A percentile compares a stretch with the other conserved stretches of the same genome.
These are phyloP conservation scores for Ogataea nonfermentans DNA, from an alignment of 805 yeast species.

Conservation along the genomic window DNA sequence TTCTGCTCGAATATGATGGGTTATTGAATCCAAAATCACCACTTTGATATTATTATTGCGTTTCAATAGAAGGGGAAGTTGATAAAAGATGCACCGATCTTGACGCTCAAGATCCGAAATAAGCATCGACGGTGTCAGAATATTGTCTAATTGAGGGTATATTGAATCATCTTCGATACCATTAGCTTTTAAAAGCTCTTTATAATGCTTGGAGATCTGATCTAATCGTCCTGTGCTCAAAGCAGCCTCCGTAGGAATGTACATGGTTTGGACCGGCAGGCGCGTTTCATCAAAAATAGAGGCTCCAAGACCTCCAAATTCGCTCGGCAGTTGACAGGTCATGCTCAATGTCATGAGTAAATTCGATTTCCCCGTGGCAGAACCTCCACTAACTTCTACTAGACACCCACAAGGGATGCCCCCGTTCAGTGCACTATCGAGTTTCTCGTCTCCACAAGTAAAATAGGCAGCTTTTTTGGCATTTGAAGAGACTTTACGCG, in stretches of 20 bases:
- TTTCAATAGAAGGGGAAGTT: constrained; percentile 57
- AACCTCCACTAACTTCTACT: constrained; percentile 80
- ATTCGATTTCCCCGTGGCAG: constrained; percentile 87
- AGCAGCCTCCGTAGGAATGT: constrained; percentile 74
- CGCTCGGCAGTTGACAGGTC: constrained; percentile 50
- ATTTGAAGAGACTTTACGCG: constrained; percentile 1
- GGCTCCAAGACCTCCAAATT: constrained; percentile 45
- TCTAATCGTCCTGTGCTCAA: constrained; percentile 63
- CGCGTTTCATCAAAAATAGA: constrained; percentile 23
- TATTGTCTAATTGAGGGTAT: constrained; percentile 36
- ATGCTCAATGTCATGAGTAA: constrained; percentile 64
- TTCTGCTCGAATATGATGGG: constrained; percentile 76
- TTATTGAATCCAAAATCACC: constrained; percentile 76
- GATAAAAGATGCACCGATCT: constrained; percentile 68
- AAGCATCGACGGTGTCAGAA: constrained; percentile 29
- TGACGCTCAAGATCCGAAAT: constrained; percentile 62
- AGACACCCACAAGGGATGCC: constrained; percentile 56
- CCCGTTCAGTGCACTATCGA: constrained; percentile 48
- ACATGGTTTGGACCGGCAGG: constrained; percentile 48
- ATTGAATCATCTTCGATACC: constrained; percentile 28
- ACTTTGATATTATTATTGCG: constrained; percentile 44
- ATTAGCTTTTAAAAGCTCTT: constrained; percentile 34
- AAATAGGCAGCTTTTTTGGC: constrained; percentile 23
- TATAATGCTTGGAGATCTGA: constrained; percentile 38
- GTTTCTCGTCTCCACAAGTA: constrained; percentile 50